A percentile compares a stretch with the other conserved stretches of the same genome.
phyloP scores from a whole-genome alignment of 2,329 filamentous ascomycete genomes.

The Pestalotiopsis sp. region DNA sequence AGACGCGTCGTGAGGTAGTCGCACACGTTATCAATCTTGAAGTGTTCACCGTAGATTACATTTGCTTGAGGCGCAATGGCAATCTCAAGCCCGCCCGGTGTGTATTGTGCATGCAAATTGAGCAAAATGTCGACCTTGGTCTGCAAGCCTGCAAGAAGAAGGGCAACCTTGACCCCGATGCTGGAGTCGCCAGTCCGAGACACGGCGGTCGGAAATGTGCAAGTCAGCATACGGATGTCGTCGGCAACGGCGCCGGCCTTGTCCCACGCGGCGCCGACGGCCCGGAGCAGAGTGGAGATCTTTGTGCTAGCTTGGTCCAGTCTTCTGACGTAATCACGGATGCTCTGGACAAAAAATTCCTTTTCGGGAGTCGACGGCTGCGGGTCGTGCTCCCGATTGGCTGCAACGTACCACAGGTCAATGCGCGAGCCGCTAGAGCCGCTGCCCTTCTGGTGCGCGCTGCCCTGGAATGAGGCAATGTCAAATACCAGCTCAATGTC shows the following conservation, averaged over 20 bases:
- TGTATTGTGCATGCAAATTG: conserved; percentile 50
- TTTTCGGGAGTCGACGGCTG: conserved; percentile 64
- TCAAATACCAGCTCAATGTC: conserved; percentile 77
- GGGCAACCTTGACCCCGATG: conserved; percentile 60
- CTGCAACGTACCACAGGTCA: conserved; percentile 71
- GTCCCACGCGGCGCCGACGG: conserved; percentile 68
- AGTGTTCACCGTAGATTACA: conserved; percentile 77
- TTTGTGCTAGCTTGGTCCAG: conserved; percentile 60
- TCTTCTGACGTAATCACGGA: conserved; percentile 68
- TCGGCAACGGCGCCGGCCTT: conserved; percentile 61
- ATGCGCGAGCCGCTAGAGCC: conserved; percentile 54
- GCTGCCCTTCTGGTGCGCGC: conserved; percentile 24
- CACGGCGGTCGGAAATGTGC: conserved; percentile 67
- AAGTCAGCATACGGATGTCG: conserved; percentile 63
- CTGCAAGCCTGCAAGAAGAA: conserved; percentile 66
- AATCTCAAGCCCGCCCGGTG: conserved; percentile 55
- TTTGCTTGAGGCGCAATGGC: conserved; percentile 55
- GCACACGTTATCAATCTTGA: conserved; percentile 75
- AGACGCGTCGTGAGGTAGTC: conserved; percentile 67
- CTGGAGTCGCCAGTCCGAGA: conserved; percentile 65
- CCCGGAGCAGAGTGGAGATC: conserved; percentile 58
- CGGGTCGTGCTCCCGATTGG: conserved; percentile 54
- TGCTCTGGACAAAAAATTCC: conserved; percentile 75
- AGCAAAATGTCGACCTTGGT: conserved; percentile 71
- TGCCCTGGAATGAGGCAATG: conserved; percentile 58